Percentiles rank a stretch among this genome's conserved stretches.
Evolutionary conservation across 495 filamentous ascomycete genomes (phyloP).

Genomic region (Penicillium silybi): DNA sequence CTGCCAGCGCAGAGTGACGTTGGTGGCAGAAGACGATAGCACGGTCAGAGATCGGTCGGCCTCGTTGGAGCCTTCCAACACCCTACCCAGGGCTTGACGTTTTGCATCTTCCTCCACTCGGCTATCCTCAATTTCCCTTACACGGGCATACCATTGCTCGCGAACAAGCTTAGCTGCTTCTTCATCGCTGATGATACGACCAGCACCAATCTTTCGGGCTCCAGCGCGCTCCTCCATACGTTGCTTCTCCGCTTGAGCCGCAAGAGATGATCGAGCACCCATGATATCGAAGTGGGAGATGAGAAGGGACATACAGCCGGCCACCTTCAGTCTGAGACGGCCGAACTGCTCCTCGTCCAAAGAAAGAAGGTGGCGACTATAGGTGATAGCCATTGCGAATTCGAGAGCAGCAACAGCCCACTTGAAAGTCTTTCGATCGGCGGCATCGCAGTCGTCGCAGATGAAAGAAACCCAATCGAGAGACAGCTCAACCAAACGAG

Average conservation of each 20-base stretch:
- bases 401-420: conserved; percentile 95
- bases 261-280: conserved; percentile 88
- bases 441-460: conserved; percentile 91
- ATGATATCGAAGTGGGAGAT: conserved; percentile 99
- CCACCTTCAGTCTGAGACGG: conserved; percentile 77
- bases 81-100: conserved; percentile 80
- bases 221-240: conserved; percentile 71
- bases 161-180: conserved; percentile 72
- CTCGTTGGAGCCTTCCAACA: conserved; percentile 90
- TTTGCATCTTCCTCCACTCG: conserved; percentile 83
- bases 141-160: conserved; percentile 64
- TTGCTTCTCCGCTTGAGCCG: conserved; percentile 86
- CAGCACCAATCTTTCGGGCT: conserved; percentile 71
- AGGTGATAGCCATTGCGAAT: conserved; percentile 95
- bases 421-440: conserved; percentile 93
- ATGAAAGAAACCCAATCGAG: conserved; percentile 98
- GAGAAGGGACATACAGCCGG: conserved; percentile 94
- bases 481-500: conserved; percentile 86
- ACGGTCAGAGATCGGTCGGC: conserved; percentile 92
- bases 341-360: conserved; percentile 85
- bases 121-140: conserved; percentile 70
- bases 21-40: conserved; percentile 88
- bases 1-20: conserved; percentile 93
- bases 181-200: conserved; percentile 75
- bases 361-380: conserved; percentile 82